Evolutionary conservation across 108 stramenopile species (phyloP).

Genomic region (Ochromonas danica): DNA sequence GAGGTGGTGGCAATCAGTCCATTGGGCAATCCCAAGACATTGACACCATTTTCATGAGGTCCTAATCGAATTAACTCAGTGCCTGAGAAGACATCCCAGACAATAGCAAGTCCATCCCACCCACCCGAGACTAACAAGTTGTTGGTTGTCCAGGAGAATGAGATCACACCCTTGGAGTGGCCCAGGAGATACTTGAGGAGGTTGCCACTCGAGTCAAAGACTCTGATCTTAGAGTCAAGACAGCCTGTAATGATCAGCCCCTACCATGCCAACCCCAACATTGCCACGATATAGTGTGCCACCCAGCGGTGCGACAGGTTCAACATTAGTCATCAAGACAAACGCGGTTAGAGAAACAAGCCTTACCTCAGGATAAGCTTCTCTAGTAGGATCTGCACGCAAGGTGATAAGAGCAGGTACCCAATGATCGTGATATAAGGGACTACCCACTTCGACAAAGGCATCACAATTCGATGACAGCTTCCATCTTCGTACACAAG

Average conservation of each 20-base stretch:
- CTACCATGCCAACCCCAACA: too few relatives aligned
- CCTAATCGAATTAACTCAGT: not conserved
- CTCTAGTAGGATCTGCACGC: not conserved
- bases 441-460: not conserved
- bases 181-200: not conserved
- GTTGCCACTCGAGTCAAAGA: conserved; percentile 2
- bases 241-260: conserved; percentile 21
- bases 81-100: conserved; percentile 28
- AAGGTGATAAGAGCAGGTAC: not conserved
- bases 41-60: conserved; percentile 30
- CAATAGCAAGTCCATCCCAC: conserved; percentile 24
- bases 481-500: not conserved
- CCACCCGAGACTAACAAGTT: conserved; percentile 15
- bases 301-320: too few relatives aligned
- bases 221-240: not conserved
- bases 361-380: not conserved
- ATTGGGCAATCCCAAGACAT: not conserved
- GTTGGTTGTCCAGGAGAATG: not conserved
- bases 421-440: conserved; percentile 22
- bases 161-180: conserved; percentile 32
- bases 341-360: too few relatives aligned
- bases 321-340: not conserved
- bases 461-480: not conserved
- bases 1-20: not conserved
- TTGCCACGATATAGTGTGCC: too few relatives aligned